A percentile compares a stretch with the other conserved stretches of the same genome.
phyloP scores from a whole-genome alignment of 352 stramenopile genomes.

The Pythium oligandrum region DNA sequence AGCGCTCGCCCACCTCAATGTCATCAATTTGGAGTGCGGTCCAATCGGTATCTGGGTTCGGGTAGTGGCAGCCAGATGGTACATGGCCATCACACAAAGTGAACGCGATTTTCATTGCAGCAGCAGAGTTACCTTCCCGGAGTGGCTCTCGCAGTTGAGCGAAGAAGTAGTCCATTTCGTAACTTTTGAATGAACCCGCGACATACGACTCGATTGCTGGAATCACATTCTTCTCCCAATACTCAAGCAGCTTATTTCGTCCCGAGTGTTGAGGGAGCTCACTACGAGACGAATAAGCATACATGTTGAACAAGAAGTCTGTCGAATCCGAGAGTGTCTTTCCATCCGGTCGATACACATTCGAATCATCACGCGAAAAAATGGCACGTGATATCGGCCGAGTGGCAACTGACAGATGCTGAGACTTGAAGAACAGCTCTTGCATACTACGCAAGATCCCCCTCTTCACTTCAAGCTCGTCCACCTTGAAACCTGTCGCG shows the following conservation, averaged over 20 bases:
- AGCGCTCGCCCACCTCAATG: slow-evolving; percentile 54
- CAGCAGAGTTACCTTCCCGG: slow-evolving; percentile 65
- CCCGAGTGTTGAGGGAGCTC: slow-evolving; percentile 67
- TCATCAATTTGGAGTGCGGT: slow-evolving; percentile 71
- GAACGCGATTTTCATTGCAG: slow-evolving; percentile 75
- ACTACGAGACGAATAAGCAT: slow-evolving; percentile 51
- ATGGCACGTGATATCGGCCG: slow-evolving; percentile 36
- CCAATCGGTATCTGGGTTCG: slow-evolving; percentile 77
- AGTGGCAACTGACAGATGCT: slow-evolving; percentile 39
- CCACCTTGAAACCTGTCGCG: slow-evolving; percentile 29
- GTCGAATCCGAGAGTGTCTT: slow-evolving; percentile 21
- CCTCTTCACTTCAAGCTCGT: slow-evolving; percentile 28
- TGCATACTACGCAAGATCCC: slow-evolving; percentile 38
- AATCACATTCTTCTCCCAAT: slow-evolving; percentile 85
- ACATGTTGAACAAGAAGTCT: slow-evolving; percentile 70
- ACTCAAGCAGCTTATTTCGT: slow-evolving; percentile 78
- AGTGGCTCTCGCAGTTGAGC: slow-evolving; percentile 72
- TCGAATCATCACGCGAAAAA: slow-evolving; percentile 28
- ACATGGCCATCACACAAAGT: slow-evolving; percentile 78
- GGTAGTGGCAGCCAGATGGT: slow-evolving; percentile 70
- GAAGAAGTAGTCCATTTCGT: slow-evolving; percentile 88
- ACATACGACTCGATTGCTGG: slow-evolving; percentile 80
- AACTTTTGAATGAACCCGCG: slow-evolving; percentile 77
- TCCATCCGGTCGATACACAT: slow-evolving; percentile 17
- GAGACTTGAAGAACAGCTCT: slow-evolving; percentile 31